phyloP scores from a whole-genome alignment of 306 rosid genomes.

The Hylodesmum podocarpum region DNA sequence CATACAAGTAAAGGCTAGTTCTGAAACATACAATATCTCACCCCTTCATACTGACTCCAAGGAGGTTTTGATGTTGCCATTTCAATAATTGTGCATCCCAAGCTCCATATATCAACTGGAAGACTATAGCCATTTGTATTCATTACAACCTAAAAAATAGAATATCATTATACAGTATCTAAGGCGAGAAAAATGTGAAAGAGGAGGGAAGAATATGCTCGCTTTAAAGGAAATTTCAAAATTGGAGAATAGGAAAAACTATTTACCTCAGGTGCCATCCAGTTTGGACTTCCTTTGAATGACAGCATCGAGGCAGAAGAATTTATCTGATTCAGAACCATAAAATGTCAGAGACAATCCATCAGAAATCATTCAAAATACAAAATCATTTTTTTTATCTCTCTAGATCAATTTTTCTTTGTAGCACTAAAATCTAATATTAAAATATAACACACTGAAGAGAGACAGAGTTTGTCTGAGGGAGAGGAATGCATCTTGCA shows the following conservation, averaged over 20 bases:
- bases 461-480: background rate
- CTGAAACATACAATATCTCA: constrained; percentile 48
- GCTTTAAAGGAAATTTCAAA: background rate
- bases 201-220: background rate
- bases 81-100: constrained; percentile 98
- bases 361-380: constrained; percentile 6
- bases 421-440: background rate
- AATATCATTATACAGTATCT: constrained; percentile 17
- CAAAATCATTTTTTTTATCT: background rate
- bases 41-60: constrained; percentile 99
- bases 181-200: background rate
- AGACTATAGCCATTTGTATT: constrained; percentile 81
- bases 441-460: constrained; percentile 6
- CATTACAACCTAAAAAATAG: constrained; percentile 83
- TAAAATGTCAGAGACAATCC: constrained; percentile 20
- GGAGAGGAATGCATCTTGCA: background rate
- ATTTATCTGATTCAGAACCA: constrained; percentile 61
- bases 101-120: constrained; percentile 97
- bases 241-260: background rate
- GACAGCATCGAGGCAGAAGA: constrained; percentile 83
- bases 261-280: constrained; percentile 99
- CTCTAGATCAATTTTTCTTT: constrained; percentile 15
- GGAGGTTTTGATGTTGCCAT: constrained; percentile 98
- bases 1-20: background rate
- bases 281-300: constrained; percentile 99